phyloP scores from a whole-genome alignment of 2,329 filamentous ascomycete genomes.

The Annulohypoxylon truncatum region DNA sequence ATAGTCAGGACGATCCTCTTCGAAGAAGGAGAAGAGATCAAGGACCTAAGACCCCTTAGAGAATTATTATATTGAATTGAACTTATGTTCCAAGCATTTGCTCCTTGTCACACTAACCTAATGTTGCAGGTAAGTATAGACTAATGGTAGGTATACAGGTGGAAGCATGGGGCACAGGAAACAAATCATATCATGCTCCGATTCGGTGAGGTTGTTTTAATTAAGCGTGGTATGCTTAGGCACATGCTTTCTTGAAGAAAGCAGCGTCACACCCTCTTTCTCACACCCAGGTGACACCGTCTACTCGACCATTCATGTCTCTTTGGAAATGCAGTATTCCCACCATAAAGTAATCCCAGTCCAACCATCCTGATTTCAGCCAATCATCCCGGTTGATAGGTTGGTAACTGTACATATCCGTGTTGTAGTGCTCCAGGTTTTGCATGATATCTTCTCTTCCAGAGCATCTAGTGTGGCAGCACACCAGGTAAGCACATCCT shows the following conservation, averaged over 20 bases:
- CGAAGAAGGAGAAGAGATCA: too few relatives aligned
- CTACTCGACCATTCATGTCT: background rate
- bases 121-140: background rate
- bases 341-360: constrained; percentile 8
- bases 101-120: background rate
- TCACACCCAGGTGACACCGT: background rate
- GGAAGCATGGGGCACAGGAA: background rate
- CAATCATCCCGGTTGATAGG: constrained; percentile 2
- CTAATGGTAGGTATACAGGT: background rate
- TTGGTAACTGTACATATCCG: constrained; percentile 15
- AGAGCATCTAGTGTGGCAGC: constrained; percentile 1
- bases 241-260: background rate
- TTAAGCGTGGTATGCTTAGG: background rate
- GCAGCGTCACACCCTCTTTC: constrained; percentile 12
- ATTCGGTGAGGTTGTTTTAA: background rate
- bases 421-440: constrained; percentile 7
- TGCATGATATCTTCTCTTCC: background rate
- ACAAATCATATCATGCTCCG: background rate
- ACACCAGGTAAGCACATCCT: constrained; percentile 8
- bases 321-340: background rate
- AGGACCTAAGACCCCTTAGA: too few relatives aligned
- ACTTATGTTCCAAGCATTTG: background rate
- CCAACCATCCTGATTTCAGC: constrained; percentile 1
- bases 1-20: too few relatives aligned
- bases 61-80: background rate